Percentiles rank a stretch among this genome's conserved stretches.
phyloP scores from a whole-genome alignment of 23 red algal species.

The Gracilaria domingensis region DNA sequence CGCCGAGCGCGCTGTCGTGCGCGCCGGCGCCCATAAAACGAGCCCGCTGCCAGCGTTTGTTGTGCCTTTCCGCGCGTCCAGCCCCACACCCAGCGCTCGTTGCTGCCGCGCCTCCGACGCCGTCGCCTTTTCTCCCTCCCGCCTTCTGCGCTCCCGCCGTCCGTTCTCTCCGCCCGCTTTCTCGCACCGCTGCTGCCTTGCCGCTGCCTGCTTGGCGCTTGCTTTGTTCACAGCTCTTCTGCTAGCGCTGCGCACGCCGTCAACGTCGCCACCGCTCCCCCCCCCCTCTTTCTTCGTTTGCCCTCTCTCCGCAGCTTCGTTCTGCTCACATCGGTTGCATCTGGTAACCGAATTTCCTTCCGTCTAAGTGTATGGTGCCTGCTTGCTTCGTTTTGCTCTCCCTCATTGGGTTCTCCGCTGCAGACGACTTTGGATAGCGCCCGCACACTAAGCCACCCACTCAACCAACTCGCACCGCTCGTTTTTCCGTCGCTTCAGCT shows the following conservation, averaged over 20 bases:
- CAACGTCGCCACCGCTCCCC: background rate
- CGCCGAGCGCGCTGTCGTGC: background rate
- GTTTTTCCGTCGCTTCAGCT: background rate
- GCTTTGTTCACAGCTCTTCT: background rate
- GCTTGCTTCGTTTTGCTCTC: constrained; percentile 41
- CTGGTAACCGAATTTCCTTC: background rate
- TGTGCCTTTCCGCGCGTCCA: background rate
- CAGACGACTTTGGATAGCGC: constrained; percentile 57
- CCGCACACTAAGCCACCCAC: background rate
- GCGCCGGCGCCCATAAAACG: background rate
- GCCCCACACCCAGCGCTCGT: background rate
- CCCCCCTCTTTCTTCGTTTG: background rate
- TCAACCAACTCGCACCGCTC: background rate
- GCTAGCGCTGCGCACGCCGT: background rate
- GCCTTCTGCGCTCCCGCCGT: background rate
- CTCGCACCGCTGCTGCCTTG: constrained; percentile 2
- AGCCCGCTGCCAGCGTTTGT: background rate
- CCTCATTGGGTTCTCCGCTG: constrained; percentile 37
- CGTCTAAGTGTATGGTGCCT: constrained; percentile 58
- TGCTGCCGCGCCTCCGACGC: background rate
- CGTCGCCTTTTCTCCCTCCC: background rate
- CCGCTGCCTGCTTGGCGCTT: background rate
- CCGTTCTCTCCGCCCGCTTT: background rate
- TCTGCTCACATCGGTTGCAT: constrained; percentile 8
- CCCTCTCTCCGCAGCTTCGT: constrained; percentile 10